Evolutionary conservation across 805 yeast species (phyloP), one percentile per base, ranked within the genome.

Genomic region (Sugiyamaella marilandica): DNA sequence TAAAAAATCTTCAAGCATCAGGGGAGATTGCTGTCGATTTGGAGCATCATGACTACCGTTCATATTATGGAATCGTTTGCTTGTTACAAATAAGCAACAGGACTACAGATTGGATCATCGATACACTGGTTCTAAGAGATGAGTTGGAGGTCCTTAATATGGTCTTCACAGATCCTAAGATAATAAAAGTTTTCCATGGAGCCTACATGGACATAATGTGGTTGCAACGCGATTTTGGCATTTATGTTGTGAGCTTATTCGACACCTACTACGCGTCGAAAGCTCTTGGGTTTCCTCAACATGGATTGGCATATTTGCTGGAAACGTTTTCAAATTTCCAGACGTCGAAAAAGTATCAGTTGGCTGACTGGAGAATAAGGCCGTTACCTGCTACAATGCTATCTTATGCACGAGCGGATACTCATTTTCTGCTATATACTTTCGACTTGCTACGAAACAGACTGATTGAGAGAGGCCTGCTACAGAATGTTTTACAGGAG

Each of bases 171-270:
- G 74, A 94, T 68, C 97, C 98, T 0, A 60, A 70, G 4, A 83
- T 92, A 32, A 73, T 88, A 29, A 94, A 94, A 65, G 95, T 94
- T 1, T 82, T 94, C 59, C 99, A 94, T 67, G 99, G 99, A 55
- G 96, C 99, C 0, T 84, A 81, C 60, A 90, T 89, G 96, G 99
- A 94, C 74, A 86, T 94, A 2, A 83, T 89, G 44, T 94, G 99
- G 99, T 74, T 94, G 34, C 99, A 94, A 71, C 76, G 98, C 58
- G 99, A 94, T 65, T 75, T 94, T 52, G 99, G 99, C 0, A 68
- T 94, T 9, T 94, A 94, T 62, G 72, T 94, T 5, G 99, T 94
- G 4, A 79, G 91, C 43, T 69, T 94, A 29, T 92, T 94, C 67
- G 99, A 94, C 68, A 94, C 99, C 0, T 92, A 78, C 66, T 91